Conservation (phyloP, 352 stramenopile genomes). For the Phytophthora megakarya region DNA sequence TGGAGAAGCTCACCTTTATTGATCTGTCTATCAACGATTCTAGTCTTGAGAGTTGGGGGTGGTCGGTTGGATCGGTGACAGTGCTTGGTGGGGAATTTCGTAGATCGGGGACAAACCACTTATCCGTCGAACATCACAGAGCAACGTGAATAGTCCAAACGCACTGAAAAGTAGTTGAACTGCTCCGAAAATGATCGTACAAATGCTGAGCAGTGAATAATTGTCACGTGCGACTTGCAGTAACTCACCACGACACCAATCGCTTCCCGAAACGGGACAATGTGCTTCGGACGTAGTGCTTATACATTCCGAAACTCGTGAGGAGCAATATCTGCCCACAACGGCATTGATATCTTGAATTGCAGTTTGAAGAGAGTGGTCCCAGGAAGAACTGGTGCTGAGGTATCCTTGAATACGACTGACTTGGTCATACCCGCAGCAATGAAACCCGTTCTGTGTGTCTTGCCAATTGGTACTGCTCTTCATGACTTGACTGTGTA, state of each 20-base stretch:
- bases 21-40: neutral
- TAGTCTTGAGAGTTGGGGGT: slow-evolving; percentile 12
- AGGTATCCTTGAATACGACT: slow-evolving; percentile 24
- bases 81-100: slow-evolving; percentile 35
- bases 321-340: slow-evolving; percentile 47
- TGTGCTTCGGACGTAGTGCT: slow-evolving; percentile 31
- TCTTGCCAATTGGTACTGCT: slow-evolving; percentile 40
- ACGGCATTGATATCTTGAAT: slow-evolving; percentile 47
- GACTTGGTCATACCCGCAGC: slow-evolving; percentile 55
- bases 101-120: slow-evolving; percentile 40
- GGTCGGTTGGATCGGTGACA: slow-evolving; percentile 34
- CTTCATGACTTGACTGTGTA: slow-evolving; percentile 42
- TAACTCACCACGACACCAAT: slow-evolving; percentile 60
- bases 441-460: slow-evolving; percentile 55
- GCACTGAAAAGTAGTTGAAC: slow-evolving; percentile 51
- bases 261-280: slow-evolving; percentile 42
- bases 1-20: neutral
- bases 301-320: slow-evolving; percentile 14
- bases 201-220: slow-evolving; percentile 52
- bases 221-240: slow-evolving; percentile 50
- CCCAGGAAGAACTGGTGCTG: slow-evolving; percentile 35
- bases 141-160: slow-evolving; percentile 60
- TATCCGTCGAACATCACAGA: slow-evolving; percentile 64
- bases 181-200: slow-evolving; percentile 46
- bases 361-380: slow-evolving; percentile 36